Evolutionary conservation across 345 rosid genomes (phyloP).

Genomic region (Gossypium herbaceum): DNA sequence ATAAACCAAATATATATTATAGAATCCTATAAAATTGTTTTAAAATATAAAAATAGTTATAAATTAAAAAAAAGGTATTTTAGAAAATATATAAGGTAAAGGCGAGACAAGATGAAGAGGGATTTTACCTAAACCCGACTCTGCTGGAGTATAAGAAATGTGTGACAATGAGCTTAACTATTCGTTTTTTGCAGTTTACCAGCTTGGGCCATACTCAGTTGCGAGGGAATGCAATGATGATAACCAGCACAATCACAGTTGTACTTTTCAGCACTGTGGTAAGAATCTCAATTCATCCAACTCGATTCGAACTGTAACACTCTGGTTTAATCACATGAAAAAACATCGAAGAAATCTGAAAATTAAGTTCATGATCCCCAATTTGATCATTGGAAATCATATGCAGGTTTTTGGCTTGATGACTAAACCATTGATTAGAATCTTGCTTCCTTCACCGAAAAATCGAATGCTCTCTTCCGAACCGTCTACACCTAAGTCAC

Average conservation of each 20-base stretch:
- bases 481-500: constrained; percentile 51
- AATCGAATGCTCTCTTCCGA: constrained; percentile 44
- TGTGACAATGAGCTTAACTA: not conserved
- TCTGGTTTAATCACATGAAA: not conserved
- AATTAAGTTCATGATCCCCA: not conserved
- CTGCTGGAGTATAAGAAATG: not conserved
- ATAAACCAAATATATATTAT: no score
- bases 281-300: constrained; percentile 19
- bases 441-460: constrained; percentile 61
- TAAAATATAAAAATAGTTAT: no score
- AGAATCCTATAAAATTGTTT: no score
- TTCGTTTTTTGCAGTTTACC: constrained; percentile 49
- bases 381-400: not conserved
- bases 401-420: constrained; percentile 80
- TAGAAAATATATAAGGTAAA: no score
- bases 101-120: no score
- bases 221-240: constrained; percentile 76
- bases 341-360: not conserved
- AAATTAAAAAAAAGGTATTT: no score
- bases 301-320: not conserved
- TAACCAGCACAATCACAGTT: constrained; percentile 89
- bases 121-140: no score
- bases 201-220: constrained; percentile 53
- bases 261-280: constrained; percentile 96
- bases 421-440: constrained; percentile 74